Percentiles rank a stretch among this genome's conserved stretches.
Conservation (phyloP, 352 stramenopile species). For the Peronospora destructor region DNA sequence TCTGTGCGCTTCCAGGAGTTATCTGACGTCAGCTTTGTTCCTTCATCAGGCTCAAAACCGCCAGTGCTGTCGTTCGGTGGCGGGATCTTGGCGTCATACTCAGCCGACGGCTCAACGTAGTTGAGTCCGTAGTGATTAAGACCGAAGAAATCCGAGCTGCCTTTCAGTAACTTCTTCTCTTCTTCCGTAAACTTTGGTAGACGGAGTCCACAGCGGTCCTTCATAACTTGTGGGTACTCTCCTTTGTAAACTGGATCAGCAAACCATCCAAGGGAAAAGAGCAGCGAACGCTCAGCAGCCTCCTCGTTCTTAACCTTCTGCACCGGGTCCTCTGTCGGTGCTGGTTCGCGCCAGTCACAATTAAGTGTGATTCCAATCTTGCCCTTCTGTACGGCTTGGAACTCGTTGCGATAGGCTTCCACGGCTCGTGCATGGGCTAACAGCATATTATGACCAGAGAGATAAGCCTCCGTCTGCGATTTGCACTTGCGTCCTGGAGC, state of each 20-base stretch:
- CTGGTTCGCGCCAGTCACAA: conserved; percentile 85
- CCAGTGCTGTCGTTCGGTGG: conserved; percentile 30
- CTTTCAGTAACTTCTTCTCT: conserved; percentile 71
- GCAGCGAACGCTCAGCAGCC: conserved; percentile 71
- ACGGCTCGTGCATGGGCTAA: conserved; percentile 83
- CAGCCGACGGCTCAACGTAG: conserved; percentile 37
- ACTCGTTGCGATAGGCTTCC: conserved; percentile 75
- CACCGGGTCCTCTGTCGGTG: conserved; percentile 35
- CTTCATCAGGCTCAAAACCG: conserved; percentile 33
- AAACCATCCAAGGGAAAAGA: conserved; percentile 90
- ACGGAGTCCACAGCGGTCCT: conserved; percentile 62
- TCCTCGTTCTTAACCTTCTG: conserved; percentile 50
- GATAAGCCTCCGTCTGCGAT: conserved; percentile 63
- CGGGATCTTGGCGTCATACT: conserved; percentile 34
- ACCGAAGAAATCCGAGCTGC: conserved; percentile 90
- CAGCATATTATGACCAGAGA: conserved; percentile 83
- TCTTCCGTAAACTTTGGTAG: conserved; percentile 86
- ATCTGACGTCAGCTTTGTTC: conserved; percentile 37
- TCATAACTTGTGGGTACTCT: conserved; percentile 91
- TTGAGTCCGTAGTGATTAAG: conserved; percentile 91
- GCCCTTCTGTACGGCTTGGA: conserved; percentile 53
- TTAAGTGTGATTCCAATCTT: conserved; percentile 90
- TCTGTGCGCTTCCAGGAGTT: conserved; percentile 61
- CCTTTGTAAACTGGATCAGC: conserved; percentile 88
- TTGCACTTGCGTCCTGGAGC: conserved; percentile 59